A percentile compares a stretch with the other conserved stretches of the same genome.
Conservation (phyloP, 805 yeast genomes). For the Cyberlindnera mississippiensis region DNA sequence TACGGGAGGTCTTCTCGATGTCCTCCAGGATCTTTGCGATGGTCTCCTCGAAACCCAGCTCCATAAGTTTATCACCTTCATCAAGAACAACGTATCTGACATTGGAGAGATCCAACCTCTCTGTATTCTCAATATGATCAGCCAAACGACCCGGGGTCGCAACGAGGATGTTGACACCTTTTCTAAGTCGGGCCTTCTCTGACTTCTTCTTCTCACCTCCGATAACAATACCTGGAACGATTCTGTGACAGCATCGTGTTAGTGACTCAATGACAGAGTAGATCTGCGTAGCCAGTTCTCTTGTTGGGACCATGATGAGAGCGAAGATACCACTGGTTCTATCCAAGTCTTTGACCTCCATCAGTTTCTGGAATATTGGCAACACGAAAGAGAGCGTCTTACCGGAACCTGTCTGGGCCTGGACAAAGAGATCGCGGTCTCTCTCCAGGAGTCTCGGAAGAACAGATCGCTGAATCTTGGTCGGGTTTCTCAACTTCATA, state of each 20-base stretch:
- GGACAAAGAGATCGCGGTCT: conserved; percentile 70
- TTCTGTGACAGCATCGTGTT: conserved; percentile 71
- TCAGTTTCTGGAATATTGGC: conserved; percentile 74
- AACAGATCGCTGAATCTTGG: conserved; percentile 80
- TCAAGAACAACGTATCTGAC: conserved; percentile 87
- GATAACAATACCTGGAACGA: conserved; percentile 93
- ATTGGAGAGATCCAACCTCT: conserved; percentile 63
- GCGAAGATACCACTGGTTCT: conserved; percentile 87
- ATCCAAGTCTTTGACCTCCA: conserved; percentile 45
- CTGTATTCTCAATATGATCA: conserved; percentile 91
- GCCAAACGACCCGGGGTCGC: conserved; percentile 97
- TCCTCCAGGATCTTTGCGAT: conserved; percentile 67
- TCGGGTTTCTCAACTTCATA: conserved; percentile 62
- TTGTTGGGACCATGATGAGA: conserved; percentile 83
- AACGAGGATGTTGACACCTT: conserved; percentile 93
- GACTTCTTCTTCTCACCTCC: conserved; percentile 98
- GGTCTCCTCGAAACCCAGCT: conserved; percentile 94
- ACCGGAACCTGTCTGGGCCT: conserved; percentile 98
- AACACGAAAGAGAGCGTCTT: conserved; percentile 85
- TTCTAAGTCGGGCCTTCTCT: conserved; percentile 91
- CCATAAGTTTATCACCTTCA: conserved; percentile 96
- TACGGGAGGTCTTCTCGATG: conserved; percentile 41
- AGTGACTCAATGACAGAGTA: conserved; percentile 73
- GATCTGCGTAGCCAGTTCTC: conserved; percentile 92
- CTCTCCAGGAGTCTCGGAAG: conserved; percentile 54